Base-by-base conservation (phyloP, 306 rosid species). In the Arachis stenosperma region DNA sequence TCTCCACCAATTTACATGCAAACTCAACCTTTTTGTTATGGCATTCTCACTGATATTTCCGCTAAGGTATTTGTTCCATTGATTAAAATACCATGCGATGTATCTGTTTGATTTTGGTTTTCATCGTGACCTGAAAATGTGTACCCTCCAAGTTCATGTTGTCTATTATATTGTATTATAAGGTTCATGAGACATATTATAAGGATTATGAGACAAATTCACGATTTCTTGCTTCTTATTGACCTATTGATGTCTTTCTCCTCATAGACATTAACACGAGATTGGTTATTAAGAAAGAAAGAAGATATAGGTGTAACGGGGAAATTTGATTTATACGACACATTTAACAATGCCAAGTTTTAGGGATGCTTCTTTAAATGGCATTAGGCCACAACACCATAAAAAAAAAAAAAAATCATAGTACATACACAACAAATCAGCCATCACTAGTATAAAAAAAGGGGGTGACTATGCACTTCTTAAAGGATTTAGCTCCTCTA, bases 31-130 rank as follows among this genome's bases (percentile, higher is more conserved):
- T 64, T 13, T 50, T 58, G 53, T 7, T 13, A 37, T 8, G 41
- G 29, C 59, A 27, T 36, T 72, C 3, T 71, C 27, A 48, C 70
- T n/a, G 11, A 43, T 40, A 15, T 82, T 80, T 42, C 70, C 58
- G 15, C 50, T 22, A 51, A 59, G 73, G 78, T 60, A 75, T 55
- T 68, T 74, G 60, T 58, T 70, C 78, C 57, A 64, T 70, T 67
- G 61, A 17, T 77, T 60, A 22, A 22, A 17, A 40, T 74, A 50
- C 46, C 17, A 64, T 39, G 68, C 42, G 14, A 71, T 61, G 74
- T 76, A 69, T 69, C 42, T 55, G 14, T 55, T 15, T 69, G 42
- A 37, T 44, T 44, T 53, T 62, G 62, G 60, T 78, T 69, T 58
- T 61, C 37, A 73, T 57, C 70, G 2, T 62, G 52, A 61, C 61